phyloP scores from a whole-genome alignment of 345 rosid genomes.

The Citrus glauca region DNA sequence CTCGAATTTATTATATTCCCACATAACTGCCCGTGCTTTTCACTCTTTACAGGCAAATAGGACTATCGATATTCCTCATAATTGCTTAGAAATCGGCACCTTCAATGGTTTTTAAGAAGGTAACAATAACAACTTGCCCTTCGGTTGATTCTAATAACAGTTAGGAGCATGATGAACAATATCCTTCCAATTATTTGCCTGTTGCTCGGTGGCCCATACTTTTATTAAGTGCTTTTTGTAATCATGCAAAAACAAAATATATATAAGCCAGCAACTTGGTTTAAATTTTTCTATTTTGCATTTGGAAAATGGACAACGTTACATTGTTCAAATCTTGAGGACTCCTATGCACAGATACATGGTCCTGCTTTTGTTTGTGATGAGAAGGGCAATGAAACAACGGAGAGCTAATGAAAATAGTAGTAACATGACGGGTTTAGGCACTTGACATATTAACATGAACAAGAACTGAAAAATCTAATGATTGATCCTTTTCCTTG shows the following conservation, averaged over 20 bases:
- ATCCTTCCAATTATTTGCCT: background rate
- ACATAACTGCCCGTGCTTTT: background rate
- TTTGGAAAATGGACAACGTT: background rate
- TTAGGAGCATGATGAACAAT: background rate
- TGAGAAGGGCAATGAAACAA: background rate
- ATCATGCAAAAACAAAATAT: background rate
- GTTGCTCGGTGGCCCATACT: background rate
- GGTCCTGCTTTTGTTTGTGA: background rate
- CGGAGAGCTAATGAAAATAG: conserved; percentile 25
- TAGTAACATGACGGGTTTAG: background rate
- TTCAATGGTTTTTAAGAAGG: background rate
- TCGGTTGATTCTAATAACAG: background rate
- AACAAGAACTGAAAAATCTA: background rate
- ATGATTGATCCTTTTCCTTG: background rate
- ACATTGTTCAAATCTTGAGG: background rate
- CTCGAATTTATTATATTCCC: background rate
- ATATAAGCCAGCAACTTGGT: background rate
- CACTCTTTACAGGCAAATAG: background rate
- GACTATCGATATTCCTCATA: background rate
- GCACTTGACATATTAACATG: background rate
- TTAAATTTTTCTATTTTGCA: background rate
- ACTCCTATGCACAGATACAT: background rate
- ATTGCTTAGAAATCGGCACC: background rate
- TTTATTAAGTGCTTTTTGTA: background rate
- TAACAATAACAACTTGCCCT: background rate